These are phyloP conservation scores for Globisporangium paddicum DNA, from an alignment of 352 stramenopile genomes.

Conservation along the genomic window DNA sequence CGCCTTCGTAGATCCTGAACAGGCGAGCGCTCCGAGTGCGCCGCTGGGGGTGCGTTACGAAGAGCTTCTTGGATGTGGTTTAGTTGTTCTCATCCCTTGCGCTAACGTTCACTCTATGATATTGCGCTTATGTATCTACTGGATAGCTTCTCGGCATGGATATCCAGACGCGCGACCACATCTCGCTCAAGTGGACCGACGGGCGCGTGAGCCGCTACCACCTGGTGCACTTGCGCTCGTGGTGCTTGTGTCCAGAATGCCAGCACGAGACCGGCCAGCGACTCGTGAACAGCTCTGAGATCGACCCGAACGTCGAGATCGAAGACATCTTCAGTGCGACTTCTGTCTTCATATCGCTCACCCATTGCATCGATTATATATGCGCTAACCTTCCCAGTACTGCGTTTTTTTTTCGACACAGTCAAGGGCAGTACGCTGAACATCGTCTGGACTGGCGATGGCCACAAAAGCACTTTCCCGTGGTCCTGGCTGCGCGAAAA, in stretches of 20 bases:
- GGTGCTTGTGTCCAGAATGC: slow-evolving; percentile 66
- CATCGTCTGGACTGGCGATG: slow-evolving; percentile 59
- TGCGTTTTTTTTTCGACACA: slow-evolving; percentile 14
- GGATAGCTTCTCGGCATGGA: slow-evolving; percentile 63
- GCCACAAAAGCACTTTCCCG: slow-evolving; percentile 64
- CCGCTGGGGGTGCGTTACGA: slow-evolving; percentile 7
- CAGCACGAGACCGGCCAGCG: slow-evolving; percentile 74
- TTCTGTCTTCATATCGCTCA: not conserved
- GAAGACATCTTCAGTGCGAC: slow-evolving; percentile 65
- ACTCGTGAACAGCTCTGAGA: slow-evolving; percentile 72
- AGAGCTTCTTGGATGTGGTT: not conserved
- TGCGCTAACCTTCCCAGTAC: not conserved
- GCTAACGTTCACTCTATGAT: not conserved
- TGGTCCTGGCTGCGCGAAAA: slow-evolving; percentile 73
- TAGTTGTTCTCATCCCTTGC: not conserved
- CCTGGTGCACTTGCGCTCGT: slow-evolving; percentile 69
- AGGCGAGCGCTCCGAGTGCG: not conserved
- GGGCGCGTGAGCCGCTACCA: slow-evolving; percentile 67
- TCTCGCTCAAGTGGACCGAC: slow-evolving; percentile 77
- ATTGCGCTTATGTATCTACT: not conserved
- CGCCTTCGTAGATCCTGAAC: slow-evolving; percentile 15
- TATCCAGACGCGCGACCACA: slow-evolving; percentile 65
- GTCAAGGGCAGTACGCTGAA: slow-evolving; percentile 68
- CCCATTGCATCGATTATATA: not conserved
- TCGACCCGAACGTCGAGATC: slow-evolving; percentile 53